These are phyloP conservation scores for Xylariaceae sp. DNA, from an alignment of 2,329 filamentous ascomycete species.

Conservation along the genomic window DNA sequence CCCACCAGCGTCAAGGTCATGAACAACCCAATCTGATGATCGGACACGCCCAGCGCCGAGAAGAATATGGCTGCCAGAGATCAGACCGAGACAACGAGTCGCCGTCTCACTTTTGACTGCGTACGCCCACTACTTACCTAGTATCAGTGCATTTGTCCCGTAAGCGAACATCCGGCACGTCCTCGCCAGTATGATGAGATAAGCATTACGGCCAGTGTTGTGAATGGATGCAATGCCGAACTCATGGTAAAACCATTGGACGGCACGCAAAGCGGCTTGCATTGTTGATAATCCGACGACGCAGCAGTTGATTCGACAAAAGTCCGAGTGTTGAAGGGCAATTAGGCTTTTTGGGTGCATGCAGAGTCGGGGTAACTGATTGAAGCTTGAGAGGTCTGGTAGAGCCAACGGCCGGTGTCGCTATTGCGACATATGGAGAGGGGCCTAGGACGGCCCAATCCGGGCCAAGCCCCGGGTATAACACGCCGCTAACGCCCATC, in stretches of 20 bases:
- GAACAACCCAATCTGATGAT: slow-evolving; percentile 58
- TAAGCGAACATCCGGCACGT: slow-evolving; percentile 59
- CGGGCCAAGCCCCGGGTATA: too few relatives aligned
- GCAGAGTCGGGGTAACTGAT: too few relatives aligned
- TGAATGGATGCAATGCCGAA: slow-evolving; percentile 45
- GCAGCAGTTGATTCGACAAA: too few relatives aligned
- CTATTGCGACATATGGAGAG: too few relatives aligned
- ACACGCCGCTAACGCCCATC: too few relatives aligned
- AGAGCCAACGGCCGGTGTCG: too few relatives aligned
- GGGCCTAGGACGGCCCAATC: too few relatives aligned
- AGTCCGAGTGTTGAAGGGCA: too few relatives aligned
- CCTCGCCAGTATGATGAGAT: slow-evolving; percentile 49
- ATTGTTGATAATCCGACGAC: slow-evolving; percentile 9
- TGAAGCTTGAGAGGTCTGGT: too few relatives aligned
- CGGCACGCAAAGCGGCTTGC: slow-evolving; percentile 13
- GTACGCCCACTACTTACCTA: slow-evolving; percentile 31
- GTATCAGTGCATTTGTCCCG: slow-evolving; percentile 54
- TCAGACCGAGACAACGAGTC: too few relatives aligned
- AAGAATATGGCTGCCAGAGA: slow-evolving; percentile 47
- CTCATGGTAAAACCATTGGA: slow-evolving; percentile 37
- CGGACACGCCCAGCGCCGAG: slow-evolving; percentile 49
- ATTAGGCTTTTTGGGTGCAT: too few relatives aligned
- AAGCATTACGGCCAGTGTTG: slow-evolving; percentile 44
- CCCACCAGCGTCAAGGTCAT: slow-evolving; percentile 61
- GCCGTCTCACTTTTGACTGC: too few relatives aligned